These are phyloP conservation scores for Mariannaea elegans DNA, from an alignment of 2,329 filamentous ascomycete genomes.

Conservation along the genomic window DNA sequence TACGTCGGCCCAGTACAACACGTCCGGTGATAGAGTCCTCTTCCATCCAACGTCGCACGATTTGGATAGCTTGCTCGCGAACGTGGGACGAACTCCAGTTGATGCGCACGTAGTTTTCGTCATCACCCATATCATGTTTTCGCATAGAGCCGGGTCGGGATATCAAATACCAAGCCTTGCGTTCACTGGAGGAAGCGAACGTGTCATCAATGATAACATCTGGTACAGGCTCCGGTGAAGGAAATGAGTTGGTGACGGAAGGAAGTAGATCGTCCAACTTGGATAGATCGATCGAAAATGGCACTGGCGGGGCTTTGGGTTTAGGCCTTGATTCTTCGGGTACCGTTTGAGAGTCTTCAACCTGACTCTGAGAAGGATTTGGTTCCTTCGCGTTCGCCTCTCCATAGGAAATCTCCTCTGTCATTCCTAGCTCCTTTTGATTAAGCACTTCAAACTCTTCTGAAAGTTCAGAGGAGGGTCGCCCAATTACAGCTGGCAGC, in stretches of 20 bases:
- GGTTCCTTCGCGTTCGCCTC: neutral
- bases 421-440: neutral
- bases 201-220: slow-evolving; percentile 61
- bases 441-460: neutral
- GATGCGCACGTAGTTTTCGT: slow-evolving; percentile 68
- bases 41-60: slow-evolving; percentile 73
- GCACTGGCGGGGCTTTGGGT: slow-evolving; percentile 20
- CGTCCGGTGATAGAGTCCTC: slow-evolving; percentile 67
- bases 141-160: slow-evolving; percentile 68
- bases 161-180: slow-evolving; percentile 72
- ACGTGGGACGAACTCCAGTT: slow-evolving; percentile 65
- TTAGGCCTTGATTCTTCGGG: neutral
- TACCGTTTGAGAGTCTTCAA: neutral
- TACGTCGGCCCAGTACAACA: slow-evolving; percentile 49
- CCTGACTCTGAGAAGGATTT: too few species aligned
- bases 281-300: slow-evolving; percentile 46
- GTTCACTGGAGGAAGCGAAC: slow-evolving; percentile 64
- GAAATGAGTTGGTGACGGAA: slow-evolving; percentile 30
- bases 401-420: neutral
- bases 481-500: neutral
- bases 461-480: neutral
- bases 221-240: slow-evolving; percentile 49
- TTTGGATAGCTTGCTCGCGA: slow-evolving; percentile 62
- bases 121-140: slow-evolving; percentile 64
- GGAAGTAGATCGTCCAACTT: slow-evolving; percentile 47